These are phyloP conservation scores for Oryza nivara DNA, from an alignment of 176 grass and related monocot species.

Conservation along the genomic window DNA sequence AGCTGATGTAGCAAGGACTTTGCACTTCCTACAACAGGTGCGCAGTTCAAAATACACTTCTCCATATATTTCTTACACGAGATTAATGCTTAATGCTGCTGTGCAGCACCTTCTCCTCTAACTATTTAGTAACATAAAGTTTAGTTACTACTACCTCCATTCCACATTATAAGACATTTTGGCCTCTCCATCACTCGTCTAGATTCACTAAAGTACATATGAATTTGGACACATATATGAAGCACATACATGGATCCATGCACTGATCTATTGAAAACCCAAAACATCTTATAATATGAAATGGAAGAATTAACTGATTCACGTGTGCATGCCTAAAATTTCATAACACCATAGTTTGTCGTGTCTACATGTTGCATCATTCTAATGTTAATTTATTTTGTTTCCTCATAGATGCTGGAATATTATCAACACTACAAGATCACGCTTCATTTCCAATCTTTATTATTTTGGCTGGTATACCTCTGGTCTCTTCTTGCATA, in stretches of 20 bases:
- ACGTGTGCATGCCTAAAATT: slow-evolving; percentile 22
- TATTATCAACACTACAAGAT: slow-evolving; percentile 92
- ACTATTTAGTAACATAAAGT: slow-evolving; percentile 11
- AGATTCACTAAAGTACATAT: no score
- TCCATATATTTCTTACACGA: neutral
- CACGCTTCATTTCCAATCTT: slow-evolving; percentile 87
- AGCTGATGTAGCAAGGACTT: slow-evolving; percentile 68
- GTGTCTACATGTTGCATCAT: slow-evolving; percentile 19
- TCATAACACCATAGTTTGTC: neutral
- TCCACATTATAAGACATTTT: no score
- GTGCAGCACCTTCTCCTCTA: slow-evolving; percentile 20
- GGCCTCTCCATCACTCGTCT: no score
- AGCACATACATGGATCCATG: no score
- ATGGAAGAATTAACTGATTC: neutral
- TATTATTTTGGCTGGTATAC: slow-evolving; percentile 98
- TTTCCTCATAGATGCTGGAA: slow-evolving; percentile 88
- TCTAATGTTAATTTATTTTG: slow-evolving; percentile 40
- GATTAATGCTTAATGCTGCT: slow-evolving; percentile 35
- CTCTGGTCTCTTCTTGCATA: slow-evolving; percentile 29
- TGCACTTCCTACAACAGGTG: slow-evolving; percentile 90
- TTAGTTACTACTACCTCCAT: neutral
- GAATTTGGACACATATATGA: no score
- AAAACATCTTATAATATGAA: no score
- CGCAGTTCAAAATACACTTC: slow-evolving; percentile 40
- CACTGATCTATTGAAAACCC: no score